These are phyloP conservation scores for Suhomyces sp. DNA, from an alignment of 805 yeast genomes.

Conservation along the genomic window DNA sequence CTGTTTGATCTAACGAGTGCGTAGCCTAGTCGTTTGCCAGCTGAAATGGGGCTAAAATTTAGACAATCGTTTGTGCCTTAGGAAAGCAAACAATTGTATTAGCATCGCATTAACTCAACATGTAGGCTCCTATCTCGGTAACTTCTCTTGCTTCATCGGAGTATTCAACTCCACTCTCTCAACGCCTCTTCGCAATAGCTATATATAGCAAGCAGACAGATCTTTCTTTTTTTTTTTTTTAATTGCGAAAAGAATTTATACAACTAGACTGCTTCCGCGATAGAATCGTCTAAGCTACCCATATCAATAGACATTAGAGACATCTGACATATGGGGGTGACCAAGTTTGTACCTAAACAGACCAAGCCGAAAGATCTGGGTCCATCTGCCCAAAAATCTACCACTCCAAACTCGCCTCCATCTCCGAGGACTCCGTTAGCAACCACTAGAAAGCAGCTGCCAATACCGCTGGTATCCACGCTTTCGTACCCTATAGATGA, in stretches of 20 bases:
- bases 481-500: constrained; percentile 1
- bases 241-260: neutral
- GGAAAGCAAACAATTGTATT: neutral
- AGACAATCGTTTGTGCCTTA: neutral
- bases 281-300: neutral
- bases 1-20: neutral
- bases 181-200: neutral
- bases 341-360: neutral
- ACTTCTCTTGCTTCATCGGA: neutral
- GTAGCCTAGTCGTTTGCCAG: neutral
- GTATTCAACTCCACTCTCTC: neutral
- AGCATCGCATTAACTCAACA: neutral
- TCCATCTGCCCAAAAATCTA: neutral
- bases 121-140: neutral
- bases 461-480: neutral
- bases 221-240: neutral
- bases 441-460: neutral
- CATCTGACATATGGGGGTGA: neutral
- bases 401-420: neutral
- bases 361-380: neutral
- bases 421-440: neutral
- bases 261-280: neutral
- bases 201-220: neutral
- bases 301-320: neutral
- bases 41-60: neutral